Base-by-base conservation (phyloP, 2,329 filamentous ascomycete species). In the Penicillium hesseltinei region DNA sequence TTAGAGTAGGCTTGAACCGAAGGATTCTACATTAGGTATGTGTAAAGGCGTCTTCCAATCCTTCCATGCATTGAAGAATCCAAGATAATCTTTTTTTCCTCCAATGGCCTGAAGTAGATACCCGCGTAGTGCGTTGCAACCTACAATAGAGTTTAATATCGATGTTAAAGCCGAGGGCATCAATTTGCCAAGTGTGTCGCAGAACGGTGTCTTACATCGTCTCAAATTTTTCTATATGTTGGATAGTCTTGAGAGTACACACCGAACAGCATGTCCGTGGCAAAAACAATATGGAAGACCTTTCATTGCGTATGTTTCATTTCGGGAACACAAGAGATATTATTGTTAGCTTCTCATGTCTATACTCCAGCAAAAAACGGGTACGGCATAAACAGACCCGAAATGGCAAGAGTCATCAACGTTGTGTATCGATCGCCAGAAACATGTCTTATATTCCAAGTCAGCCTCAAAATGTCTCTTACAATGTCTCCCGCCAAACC, bases 401-500 rank as follows among this genome's bases (percentile, higher is more conserved):
- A 56, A 35, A 5, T 40, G 40, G 33, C 36, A 40, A 52, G 15
- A 45, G 25, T 36, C 27, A n/a, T 40, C 35, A 23, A 52, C 25
- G 27, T 35, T 31, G 23, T n/a, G 39, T 46, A 17, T 19, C 25
- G n/a, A 27, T 36, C 19, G 17, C 33, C 27, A 52, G 35, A 52
- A 51, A 42, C 42, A 39, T 42, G 46, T 44, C 35, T 33, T 33
- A 40, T 35, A 51, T 29, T 25, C 23, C 27, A 43, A 19, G 39
- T 51, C 46, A 57, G 50, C 54, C 54, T 54, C 54, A 60, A 27
- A 49, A 43, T 51, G 31, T 52, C 31, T 31, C 31, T 33, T 38
- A 27, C 21, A 44, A 52, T 45, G 31, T 47, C 45, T 36, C 31
- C 40, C 25, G 25, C 42, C 42, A 29, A 42, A 48, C 36, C 45